Percentiles rank a stretch among this genome's conserved stretches.
Evolutionary conservation across 257 asterid species (phyloP).

Genomic region (Solanum clarkiae): DNA sequence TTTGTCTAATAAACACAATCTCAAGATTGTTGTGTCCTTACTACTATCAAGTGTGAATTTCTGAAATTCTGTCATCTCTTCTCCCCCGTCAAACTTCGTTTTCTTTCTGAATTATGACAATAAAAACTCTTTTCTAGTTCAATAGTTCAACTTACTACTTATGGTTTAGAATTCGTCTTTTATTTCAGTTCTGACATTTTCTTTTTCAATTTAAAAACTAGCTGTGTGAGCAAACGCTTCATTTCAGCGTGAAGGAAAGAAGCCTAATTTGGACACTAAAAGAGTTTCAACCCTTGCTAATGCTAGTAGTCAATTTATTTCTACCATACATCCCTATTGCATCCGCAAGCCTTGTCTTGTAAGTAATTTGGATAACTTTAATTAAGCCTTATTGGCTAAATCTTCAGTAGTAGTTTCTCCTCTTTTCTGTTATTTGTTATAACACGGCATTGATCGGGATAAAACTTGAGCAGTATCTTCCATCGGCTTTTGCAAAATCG

Average conservation of each 20-base stretch:
- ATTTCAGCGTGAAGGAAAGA: background rate
- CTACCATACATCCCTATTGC: background rate
- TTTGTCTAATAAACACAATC: background rate
- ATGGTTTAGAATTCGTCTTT: background rate
- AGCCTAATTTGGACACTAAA: background rate
- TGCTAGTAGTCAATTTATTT: background rate
- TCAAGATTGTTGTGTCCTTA: background rate
- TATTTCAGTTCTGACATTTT: background rate
- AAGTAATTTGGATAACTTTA: background rate
- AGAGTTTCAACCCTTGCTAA: background rate
- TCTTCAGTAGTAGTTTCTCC: background rate
- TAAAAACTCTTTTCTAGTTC: background rate
- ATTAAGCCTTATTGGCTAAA: background rate
- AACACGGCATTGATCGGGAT: background rate
- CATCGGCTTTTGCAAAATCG: background rate
- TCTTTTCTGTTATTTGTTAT: background rate
- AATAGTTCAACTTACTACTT: background rate
- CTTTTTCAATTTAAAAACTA: background rate
- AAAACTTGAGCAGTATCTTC: background rate
- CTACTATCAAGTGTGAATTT: background rate
- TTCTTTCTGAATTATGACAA: background rate
- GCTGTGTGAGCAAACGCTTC: background rate
- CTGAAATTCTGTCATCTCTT: background rate
- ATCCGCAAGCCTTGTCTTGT: background rate
- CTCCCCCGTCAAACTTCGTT: background rate